Base-by-base conservation (phyloP, 2,329 filamentous ascomycete species). In the Cytospora piceae region DNA sequence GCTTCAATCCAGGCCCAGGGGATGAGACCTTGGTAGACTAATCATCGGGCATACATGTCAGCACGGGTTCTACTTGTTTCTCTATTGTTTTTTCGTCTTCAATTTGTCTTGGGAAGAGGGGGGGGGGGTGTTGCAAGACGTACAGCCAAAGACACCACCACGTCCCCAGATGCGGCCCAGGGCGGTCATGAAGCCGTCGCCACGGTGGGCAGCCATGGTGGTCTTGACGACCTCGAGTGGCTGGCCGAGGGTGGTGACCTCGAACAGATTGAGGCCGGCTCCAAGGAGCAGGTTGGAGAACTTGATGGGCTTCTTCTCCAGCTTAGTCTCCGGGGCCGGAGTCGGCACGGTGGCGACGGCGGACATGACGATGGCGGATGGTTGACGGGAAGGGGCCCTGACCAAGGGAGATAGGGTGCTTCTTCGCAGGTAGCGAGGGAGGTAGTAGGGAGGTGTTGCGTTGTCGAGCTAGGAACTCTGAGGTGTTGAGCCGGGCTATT, bases 1-100 rank as follows among this genome's bases (percentile, higher is more conserved):
- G 95, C 95, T 87, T 99, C 95, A 82, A 99, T 98, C 95, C 95
- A 99, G 80, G 95, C 95, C 94, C 94, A 97, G 70, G 95, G 95
- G 79, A 99, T 98, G 74, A 99, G 91, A 80, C 95, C 95, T 85
- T 99, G 95, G 86, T 97, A 99, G 85, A 97, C 94, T 98, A 24
- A 22, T 22, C n/a, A 49, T 20, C 5, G 46, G 9, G 4, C n/a
- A 49, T n/a, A 49, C 46, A 24, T 49, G n/a, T 49, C n/a, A 49
- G 46, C 46, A 49, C 12, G 34, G 24, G n/a, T 22, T 12, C n/a
- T 49, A 24, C 7, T 22, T 24, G 17, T n/a, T 46, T 46, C 42
- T 7, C 14, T 2, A 20, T 46, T 22, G 1, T 4, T 9, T 4
- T 46, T n/a, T 22, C 11, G 5, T 46, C 42, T 46, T n/a, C 17